Evolutionary conservation across 306 rosid genomes (phyloP).

Genomic region (Casuarina glauca): DNA sequence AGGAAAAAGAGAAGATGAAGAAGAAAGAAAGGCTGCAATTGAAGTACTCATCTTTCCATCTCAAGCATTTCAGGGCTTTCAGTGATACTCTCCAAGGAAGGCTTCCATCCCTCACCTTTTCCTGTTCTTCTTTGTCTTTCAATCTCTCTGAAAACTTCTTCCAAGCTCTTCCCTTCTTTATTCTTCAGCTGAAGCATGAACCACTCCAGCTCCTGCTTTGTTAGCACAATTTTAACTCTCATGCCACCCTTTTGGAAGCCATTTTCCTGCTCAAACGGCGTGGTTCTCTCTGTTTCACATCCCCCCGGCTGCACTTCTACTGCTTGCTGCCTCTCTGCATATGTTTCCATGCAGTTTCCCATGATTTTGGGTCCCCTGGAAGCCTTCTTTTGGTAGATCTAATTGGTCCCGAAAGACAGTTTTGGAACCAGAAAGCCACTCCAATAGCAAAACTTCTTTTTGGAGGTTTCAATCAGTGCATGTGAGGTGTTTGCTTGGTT

Average conservation of each 20-base stretch:
- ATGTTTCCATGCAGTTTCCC: constrained; percentile 81
- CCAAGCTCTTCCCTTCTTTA: constrained; percentile 47
- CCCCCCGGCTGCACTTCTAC: constrained; percentile 16
- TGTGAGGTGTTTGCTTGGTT: neutral
- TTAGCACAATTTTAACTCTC: constrained; percentile 71
- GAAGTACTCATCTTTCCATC: constrained; percentile 34
- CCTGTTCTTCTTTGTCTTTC: constrained; percentile 55
- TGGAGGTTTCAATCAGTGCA: neutral
- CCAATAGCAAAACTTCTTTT: neutral
- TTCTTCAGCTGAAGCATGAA: constrained; percentile 54
- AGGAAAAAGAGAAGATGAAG: neutral
- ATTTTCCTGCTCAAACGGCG: constrained; percentile 19
- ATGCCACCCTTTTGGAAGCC: constrained; percentile 24
- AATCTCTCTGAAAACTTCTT: constrained; percentile 56
- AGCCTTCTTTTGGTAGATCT: neutral
- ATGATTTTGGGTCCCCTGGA: constrained; percentile 21
- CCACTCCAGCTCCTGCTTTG: constrained; percentile 76
- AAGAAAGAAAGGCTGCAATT: neutral
- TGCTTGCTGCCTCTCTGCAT: constrained; percentile 17
- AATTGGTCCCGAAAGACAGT: neutral
- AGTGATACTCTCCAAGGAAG: constrained; percentile 73
- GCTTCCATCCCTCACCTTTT: constrained; percentile 61
- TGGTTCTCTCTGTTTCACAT: constrained; percentile 3
- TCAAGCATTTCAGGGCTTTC: constrained; percentile 69
- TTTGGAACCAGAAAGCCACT: neutral